A percentile compares a stretch with the other conserved stretches of the same genome.
Conservation (phyloP, 768 basidiomycete genomes). For the Neoboletus magnificus region DNA sequence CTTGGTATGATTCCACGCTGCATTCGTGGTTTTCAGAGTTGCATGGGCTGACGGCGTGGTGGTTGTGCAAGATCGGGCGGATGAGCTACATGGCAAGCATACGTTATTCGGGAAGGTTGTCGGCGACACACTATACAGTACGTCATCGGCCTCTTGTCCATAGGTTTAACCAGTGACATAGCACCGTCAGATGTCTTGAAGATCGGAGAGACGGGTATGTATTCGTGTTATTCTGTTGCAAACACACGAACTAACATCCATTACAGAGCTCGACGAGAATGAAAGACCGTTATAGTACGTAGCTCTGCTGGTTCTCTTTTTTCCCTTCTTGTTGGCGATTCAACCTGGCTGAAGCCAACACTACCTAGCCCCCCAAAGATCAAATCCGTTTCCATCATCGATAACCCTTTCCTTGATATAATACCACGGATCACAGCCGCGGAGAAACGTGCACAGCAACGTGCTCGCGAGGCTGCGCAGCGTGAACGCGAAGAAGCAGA, state of each 20-base stretch:
- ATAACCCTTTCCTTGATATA: conserved; percentile 95
- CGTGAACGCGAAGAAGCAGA: conserved; percentile 75
- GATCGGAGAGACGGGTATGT: conserved; percentile 83
- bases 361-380: conserved; percentile 84
- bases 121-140: conserved; percentile 89
- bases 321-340: neutral
- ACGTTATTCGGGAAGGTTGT: conserved; percentile 90
- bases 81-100: conserved; percentile 91
- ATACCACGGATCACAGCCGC: conserved; percentile 94
- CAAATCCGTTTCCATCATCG: conserved; percentile 75
- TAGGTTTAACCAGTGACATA: neutral
- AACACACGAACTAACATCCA: neutral
- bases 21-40: neutral
- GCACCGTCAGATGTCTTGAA: conserved; percentile 66
- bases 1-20: conserved; percentile 51
- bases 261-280: conserved; percentile 64
- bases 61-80: conserved; percentile 65
- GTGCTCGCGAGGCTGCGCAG: conserved; percentile 72
- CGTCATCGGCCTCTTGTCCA: conserved; percentile 25
- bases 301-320: neutral
- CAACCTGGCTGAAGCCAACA: neutral
- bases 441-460: conserved; percentile 81
- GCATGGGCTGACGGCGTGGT: neutral
- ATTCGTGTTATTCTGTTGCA: neutral
- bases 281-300: conserved; percentile 81